Conservation (phyloP, 2,329 filamentous ascomycete species). For the Beauveria brongniartii region DNA sequence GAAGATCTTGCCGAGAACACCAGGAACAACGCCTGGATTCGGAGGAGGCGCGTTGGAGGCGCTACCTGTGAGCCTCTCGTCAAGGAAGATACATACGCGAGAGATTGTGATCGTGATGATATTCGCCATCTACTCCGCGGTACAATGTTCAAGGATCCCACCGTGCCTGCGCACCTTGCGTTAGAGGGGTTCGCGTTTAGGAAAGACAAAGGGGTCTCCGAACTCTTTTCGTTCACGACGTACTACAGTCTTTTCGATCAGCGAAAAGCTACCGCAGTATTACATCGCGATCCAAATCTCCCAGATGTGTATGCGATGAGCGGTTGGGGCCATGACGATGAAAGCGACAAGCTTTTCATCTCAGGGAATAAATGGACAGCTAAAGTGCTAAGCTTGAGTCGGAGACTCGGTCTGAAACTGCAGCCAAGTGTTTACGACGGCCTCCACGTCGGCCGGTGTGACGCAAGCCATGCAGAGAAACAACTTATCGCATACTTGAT, state of each 20-base stretch:
- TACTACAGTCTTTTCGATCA: neutral
- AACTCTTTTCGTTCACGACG: neutral
- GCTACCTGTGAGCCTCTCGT: no score
- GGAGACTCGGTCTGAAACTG: neutral
- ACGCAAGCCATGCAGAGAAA: neutral
- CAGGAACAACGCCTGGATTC: no score
- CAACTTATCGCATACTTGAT: neutral
- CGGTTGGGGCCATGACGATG: neutral
- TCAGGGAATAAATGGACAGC: neutral
- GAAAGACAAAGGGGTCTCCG: neutral
- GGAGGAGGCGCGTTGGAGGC: no score
- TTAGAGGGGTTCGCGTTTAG: neutral
- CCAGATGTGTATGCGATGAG: neutral
- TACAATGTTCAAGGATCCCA: no score
- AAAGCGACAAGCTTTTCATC: neutral
- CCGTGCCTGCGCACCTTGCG: no score
- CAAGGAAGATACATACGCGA: no score
- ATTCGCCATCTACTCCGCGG: no score
- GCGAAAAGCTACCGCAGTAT: neutral
- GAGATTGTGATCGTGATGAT: no score
- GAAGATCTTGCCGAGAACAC: no score
- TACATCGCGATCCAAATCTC: neutral
- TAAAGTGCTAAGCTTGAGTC: neutral
- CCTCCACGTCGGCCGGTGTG: neutral
- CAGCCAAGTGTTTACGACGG: neutral